These are phyloP conservation scores for Puccinia horiana DNA, from an alignment of 1,284 basidiomycete species.

Conservation along the genomic window DNA sequence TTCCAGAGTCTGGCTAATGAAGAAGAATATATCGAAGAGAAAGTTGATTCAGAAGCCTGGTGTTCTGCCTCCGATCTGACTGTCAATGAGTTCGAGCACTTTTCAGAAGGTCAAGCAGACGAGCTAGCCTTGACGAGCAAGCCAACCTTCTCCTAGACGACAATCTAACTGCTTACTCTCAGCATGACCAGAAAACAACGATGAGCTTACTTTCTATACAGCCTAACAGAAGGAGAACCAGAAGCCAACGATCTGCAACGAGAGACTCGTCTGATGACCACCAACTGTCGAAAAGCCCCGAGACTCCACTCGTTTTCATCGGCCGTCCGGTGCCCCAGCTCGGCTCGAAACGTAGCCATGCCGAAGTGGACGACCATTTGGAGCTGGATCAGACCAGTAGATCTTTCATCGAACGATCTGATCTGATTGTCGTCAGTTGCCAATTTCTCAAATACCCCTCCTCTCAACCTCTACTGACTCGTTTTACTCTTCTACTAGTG, in stretches of 20 bases:
- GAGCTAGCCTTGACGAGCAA: not conserved
- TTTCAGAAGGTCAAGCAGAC: constrained; percentile 1
- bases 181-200: not conserved
- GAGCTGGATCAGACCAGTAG: not conserved
- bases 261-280: not conserved
- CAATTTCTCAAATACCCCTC: not conserved
- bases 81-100: not conserved
- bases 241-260: not conserved
- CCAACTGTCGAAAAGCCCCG: not conserved
- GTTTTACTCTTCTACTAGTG: not conserved
- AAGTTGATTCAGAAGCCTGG: not conserved
- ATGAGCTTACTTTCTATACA: not conserved
- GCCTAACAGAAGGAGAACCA: not conserved
- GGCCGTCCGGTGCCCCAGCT: not conserved
- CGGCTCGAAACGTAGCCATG: not conserved
- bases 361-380: not conserved
- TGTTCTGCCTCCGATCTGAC: not conserved
- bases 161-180: not conserved
- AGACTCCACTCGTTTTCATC: not conserved
- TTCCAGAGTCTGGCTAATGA: not conserved
- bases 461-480: not conserved
- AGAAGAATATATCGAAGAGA: not conserved
- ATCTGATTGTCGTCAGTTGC: not conserved
- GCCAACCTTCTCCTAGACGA: not conserved
- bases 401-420: not conserved